These are phyloP conservation scores for Porcisia deanei DNA, from an alignment of 208 protist species.

Conservation along the genomic window DNA sequence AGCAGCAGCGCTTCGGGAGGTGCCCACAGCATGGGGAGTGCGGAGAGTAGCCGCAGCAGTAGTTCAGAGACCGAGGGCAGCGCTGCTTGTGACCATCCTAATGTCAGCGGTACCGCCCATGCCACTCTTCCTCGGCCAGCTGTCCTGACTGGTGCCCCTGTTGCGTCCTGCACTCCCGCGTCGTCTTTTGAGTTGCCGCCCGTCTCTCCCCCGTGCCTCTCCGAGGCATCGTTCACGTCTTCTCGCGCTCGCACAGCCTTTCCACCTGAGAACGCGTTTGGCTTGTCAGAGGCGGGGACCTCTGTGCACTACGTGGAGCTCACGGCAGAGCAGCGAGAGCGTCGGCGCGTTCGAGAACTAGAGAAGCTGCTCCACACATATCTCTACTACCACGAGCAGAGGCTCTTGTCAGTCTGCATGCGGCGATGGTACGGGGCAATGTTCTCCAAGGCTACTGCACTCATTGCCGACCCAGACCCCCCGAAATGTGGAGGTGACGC, in stretches of 20 bases:
- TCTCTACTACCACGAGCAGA: conserved; percentile 32
- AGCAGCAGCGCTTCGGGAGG: neutral
- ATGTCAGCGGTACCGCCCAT: neutral
- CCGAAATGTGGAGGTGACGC: neutral
- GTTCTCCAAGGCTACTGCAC: conserved; percentile 43
- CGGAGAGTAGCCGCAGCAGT: neutral
- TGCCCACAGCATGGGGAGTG: neutral
- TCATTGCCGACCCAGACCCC: neutral
- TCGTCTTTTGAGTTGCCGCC: neutral
- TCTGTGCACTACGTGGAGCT: conserved; percentile 16
- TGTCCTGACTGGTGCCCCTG: neutral
- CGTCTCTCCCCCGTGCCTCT: conserved; percentile 5
- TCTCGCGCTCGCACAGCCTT: neutral
- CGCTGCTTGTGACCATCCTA: neutral
- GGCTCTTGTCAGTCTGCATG: conserved; percentile 35
- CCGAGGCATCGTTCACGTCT: neutral
- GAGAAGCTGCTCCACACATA: conserved; percentile 28
- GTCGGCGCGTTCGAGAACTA: conserved; percentile 21
- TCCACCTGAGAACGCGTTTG: neutral
- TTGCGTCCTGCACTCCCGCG: neutral
- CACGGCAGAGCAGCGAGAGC: conserved; percentile 17
- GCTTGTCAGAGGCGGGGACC: neutral
- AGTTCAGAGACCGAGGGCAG: neutral
- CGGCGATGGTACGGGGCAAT: conserved; percentile 64
- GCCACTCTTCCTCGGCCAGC: neutral